These are phyloP conservation scores for Brachypodium distachyon DNA, from an alignment of 202 grass and related monocot species.

Conservation along the genomic window DNA sequence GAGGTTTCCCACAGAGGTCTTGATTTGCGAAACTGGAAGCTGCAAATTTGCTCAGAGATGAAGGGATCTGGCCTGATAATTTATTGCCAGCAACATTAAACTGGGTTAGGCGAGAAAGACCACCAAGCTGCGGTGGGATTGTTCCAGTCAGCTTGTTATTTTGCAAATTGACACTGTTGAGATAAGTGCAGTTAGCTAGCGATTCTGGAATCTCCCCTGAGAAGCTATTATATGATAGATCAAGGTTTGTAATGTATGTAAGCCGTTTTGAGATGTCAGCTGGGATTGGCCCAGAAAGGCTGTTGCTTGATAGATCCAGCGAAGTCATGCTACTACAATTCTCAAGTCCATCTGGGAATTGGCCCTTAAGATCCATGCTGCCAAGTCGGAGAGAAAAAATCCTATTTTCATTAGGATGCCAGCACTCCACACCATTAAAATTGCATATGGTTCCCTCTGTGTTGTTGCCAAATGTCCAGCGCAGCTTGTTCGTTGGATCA, in stretches of 20 bases:
- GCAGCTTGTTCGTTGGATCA: constrained; percentile 52
- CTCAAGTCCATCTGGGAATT: constrained; percentile 70
- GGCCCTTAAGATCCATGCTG: constrained; percentile 66
- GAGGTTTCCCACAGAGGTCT: constrained; percentile 56
- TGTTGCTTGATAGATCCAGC: constrained; percentile 86
- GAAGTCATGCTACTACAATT: constrained; percentile 82
- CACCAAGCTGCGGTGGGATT: constrained; percentile 58
- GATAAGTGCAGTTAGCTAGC: constrained; percentile 55
- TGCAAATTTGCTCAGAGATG: constrained; percentile 18
- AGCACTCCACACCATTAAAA: constrained; percentile 84
- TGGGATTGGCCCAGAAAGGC: constrained; percentile 58
- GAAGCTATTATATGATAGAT: constrained; percentile 87
- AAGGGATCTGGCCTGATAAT: constrained; percentile 52
- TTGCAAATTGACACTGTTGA: constrained; percentile 69
- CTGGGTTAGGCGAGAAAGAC: constrained; percentile 34
- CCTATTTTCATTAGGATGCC: constrained; percentile 87
- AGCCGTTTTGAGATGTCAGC: constrained; percentile 52
- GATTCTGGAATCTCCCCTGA: constrained; percentile 71
- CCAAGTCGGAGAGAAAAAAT: constrained; percentile 60
- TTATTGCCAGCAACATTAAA: constrained; percentile 76
- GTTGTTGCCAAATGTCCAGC: constrained; percentile 61
- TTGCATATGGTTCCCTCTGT: constrained; percentile 65
- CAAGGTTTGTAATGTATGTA: constrained; percentile 58
- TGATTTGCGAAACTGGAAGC: constrained; percentile 38
- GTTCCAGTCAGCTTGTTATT: constrained; percentile 64